These are phyloP conservation scores for Mucor velutinosus DNA, from an alignment of 371 early-diverging fungal genomes.

Conservation along the genomic window DNA sequence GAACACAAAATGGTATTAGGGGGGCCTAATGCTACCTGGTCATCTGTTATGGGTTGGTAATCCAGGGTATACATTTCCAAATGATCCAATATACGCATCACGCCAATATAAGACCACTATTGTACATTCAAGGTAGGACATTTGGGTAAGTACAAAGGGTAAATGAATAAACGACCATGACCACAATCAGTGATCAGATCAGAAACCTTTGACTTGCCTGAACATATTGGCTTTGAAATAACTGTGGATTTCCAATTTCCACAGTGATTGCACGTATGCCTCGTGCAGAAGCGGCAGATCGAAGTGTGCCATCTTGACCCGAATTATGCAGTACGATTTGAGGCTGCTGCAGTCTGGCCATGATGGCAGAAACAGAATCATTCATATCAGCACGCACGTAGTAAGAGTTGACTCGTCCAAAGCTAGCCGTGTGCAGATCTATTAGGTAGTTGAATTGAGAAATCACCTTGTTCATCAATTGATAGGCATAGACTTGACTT, in stretches of 20 bases:
- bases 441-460: constrained; percentile 80
- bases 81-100: constrained; percentile 41
- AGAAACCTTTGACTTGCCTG: constrained; percentile 51
- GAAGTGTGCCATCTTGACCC: constrained; percentile 62
- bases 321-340: constrained; percentile 64
- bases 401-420: constrained; percentile 84
- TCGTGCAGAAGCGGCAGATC: constrained; percentile 79
- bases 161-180: background rate
- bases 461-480: constrained; percentile 78
- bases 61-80: constrained; percentile 32
- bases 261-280: constrained; percentile 90
- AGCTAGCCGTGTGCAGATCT: constrained; percentile 88
- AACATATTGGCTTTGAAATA: constrained; percentile 75
- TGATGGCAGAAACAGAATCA: constrained; percentile 66
- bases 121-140: constrained; percentile 23
- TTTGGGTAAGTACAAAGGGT: background rate
- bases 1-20: constrained; percentile 29
- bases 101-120: constrained; percentile 41
- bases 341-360: constrained; percentile 90
- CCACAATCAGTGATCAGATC: background rate
- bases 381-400: constrained; percentile 91
- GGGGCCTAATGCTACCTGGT: constrained; percentile 12
- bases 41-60: background rate
- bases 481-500: constrained; percentile 81
- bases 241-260: constrained; percentile 80